These are phyloP conservation scores for Ehretia macrophylla DNA, from an alignment of 257 asterid genomes.

Conservation along the genomic window DNA sequence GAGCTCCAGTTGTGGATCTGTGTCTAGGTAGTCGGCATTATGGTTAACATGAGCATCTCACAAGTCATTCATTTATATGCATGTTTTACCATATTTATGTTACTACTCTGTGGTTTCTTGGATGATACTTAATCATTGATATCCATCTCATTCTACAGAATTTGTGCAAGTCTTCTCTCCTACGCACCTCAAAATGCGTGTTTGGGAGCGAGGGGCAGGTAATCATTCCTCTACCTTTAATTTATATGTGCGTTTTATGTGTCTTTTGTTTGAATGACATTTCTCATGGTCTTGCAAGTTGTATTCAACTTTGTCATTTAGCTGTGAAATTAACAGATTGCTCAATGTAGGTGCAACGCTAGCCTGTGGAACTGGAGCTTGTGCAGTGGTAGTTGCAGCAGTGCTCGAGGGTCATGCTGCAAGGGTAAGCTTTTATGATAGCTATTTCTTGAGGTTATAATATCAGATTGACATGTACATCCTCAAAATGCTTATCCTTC, in stretches of 20 bases:
- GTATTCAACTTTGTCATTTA: not conserved
- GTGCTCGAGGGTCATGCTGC: conserved; percentile 83
- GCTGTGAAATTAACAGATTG: conserved; percentile 9
- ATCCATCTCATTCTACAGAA: conserved; percentile 43
- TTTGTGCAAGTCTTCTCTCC: conserved; percentile 83
- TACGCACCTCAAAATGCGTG: conserved; percentile 90
- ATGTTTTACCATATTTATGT: not conserved
- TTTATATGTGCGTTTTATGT: not conserved
- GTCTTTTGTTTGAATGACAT: not conserved
- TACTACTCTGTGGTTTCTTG: not conserved
- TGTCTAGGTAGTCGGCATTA: too few species aligned
- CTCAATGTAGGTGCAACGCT: conserved; percentile 67
- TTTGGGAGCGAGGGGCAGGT: conserved; percentile 99
- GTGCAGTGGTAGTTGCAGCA: conserved; percentile 89
- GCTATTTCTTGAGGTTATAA: not conserved
- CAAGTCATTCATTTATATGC: too few species aligned
- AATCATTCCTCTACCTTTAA: conserved; percentile 6
- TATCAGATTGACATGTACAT: not conserved
- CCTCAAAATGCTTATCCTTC: too few species aligned
- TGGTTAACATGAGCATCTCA: too few species aligned
- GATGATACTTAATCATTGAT: not conserved
- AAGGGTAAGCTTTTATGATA: conserved; percentile 48
- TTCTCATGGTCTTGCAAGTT: not conserved
- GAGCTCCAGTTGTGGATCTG: too few species aligned
- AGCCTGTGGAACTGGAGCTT: conserved; percentile 98